phyloP scores from a whole-genome alignment of 495 filamentous ascomycete species.

The Tricharina praecox region DNA sequence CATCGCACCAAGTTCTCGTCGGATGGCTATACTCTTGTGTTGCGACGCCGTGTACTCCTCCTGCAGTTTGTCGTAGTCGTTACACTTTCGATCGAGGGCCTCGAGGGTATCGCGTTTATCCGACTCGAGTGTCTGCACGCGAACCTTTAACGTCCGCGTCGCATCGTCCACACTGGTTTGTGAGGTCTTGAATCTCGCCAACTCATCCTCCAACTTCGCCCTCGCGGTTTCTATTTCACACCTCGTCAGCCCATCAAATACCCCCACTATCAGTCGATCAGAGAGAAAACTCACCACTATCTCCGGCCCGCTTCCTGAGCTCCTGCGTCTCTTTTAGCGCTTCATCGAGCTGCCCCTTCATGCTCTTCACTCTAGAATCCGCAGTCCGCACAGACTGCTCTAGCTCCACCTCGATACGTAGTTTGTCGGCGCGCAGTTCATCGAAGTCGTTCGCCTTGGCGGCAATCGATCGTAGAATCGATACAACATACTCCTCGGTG shows the following conservation, averaged over 20 bases:
- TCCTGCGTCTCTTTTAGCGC: conserved; percentile 62
- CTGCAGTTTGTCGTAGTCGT: conserved; percentile 67
- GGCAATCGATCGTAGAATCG: conserved; percentile 9
- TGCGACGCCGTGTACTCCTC: conserved; percentile 76
- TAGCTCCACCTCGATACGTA: conserved; percentile 76
- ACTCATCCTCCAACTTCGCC: conserved; percentile 59
- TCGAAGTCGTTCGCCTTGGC: conserved; percentile 63
- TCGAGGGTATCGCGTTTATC: conserved; percentile 80
- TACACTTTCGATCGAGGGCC: conserved; percentile 73
- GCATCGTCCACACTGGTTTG: conserved; percentile 61
- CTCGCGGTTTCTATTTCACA: conserved; percentile 43
- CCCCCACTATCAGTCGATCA: too few species aligned
- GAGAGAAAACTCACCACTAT: conserved; percentile 46
- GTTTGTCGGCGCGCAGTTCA: conserved; percentile 60
- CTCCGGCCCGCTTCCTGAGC: conserved; percentile 57
- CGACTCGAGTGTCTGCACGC: conserved; percentile 69
- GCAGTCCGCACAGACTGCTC: conserved; percentile 68
- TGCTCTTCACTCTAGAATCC: conserved; percentile 60
- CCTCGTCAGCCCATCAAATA: not conserved
- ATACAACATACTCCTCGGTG: conserved; percentile 19
- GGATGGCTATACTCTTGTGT: conserved; percentile 66
- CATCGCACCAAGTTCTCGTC: conserved; percentile 57
- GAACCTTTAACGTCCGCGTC: conserved; percentile 52
- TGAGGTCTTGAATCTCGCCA: conserved; percentile 59
- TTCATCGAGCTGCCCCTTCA: conserved; percentile 67